Percentiles rank a stretch among this genome's conserved stretches.
Evolutionary conservation across 2,329 filamentous ascomycete species (phyloP).

Genomic region (Arthrinium puccinioides): DNA sequence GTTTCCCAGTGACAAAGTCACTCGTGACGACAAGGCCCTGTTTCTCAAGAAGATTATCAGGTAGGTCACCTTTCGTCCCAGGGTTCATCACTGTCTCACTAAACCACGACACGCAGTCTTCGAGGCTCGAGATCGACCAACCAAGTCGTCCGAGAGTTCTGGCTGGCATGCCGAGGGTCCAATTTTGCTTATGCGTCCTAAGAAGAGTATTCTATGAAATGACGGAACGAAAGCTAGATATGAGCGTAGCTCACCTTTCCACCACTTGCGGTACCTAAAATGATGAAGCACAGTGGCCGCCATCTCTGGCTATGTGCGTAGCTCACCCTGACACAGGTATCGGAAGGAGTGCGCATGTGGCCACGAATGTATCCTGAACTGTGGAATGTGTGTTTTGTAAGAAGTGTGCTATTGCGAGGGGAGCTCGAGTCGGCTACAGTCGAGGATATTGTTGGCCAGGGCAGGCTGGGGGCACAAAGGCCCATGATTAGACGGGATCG

Average conservation of each 20-base stretch:
- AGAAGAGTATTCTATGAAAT: background rate
- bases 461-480: too few species aligned
- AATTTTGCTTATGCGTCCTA: conserved; percentile 55
- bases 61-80: conserved; percentile 28
- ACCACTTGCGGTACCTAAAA: too few species aligned
- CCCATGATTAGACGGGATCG: too few species aligned
- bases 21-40: conserved; percentile 48
- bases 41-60: conserved; percentile 62
- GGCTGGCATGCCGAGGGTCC: conserved; percentile 57
- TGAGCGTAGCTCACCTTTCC: background rate
- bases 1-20: conserved; percentile 55
- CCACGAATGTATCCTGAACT: background rate
- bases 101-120: conserved; percentile 32
- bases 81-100: background rate
- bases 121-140: conserved; percentile 59
- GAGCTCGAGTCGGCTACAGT: too few species aligned
- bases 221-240: background rate
- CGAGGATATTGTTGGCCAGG: too few species aligned
- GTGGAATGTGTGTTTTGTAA: too few species aligned
- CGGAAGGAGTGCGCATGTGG: background rate
- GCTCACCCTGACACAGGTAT: too few species aligned
- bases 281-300: too few species aligned
- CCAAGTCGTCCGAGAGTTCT: conserved; percentile 64
- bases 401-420: too few species aligned
- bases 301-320: too few species aligned